phyloP scores from a whole-genome alignment of 768 basidiomycete genomes.

The Amanita pallidorosea region DNA sequence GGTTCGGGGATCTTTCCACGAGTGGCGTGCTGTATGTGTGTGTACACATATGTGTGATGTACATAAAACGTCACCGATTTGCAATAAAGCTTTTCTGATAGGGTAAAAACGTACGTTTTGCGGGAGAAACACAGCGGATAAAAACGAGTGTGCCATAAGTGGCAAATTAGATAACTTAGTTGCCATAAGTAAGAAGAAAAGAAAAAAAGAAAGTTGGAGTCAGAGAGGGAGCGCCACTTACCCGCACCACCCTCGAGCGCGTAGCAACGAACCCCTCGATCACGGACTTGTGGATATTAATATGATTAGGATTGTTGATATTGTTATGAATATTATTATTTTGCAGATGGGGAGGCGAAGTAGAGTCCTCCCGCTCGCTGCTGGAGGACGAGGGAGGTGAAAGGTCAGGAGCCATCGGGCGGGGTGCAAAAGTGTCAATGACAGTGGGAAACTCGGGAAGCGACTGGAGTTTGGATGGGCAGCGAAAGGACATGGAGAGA shows the following conservation, averaged over 20 bases:
- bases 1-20: conserved; percentile 22
- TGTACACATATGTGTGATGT: background rate
- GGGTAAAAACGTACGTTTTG: conserved; percentile 18
- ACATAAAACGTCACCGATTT: background rate
- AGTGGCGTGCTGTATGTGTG: conserved; percentile 9
- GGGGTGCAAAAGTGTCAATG: conserved; percentile 19
- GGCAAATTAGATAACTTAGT: conserved; percentile 29
- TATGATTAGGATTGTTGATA: too few species aligned
- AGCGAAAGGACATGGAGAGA: conserved; percentile 1
- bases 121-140: conserved; percentile 28
- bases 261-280: conserved; percentile 35
- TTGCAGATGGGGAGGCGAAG: conserved; percentile 10
- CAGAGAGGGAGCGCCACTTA: conserved; percentile 18
- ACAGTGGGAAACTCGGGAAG: conserved; percentile 8
- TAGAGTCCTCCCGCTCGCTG: conserved; percentile 16
- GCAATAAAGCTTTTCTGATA: background rate
- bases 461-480: background rate
- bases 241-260: conserved; percentile 44
- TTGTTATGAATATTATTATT: too few species aligned
- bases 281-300: conserved; percentile 8
- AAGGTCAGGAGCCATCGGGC: conserved; percentile 12
- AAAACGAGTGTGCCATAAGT: conserved; percentile 22
- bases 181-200: background rate
- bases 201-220: conserved; percentile 3
- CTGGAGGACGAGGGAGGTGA: conserved; percentile 25